Conservation (phyloP, 345 rosid species). For the Salix udensis region DNA sequence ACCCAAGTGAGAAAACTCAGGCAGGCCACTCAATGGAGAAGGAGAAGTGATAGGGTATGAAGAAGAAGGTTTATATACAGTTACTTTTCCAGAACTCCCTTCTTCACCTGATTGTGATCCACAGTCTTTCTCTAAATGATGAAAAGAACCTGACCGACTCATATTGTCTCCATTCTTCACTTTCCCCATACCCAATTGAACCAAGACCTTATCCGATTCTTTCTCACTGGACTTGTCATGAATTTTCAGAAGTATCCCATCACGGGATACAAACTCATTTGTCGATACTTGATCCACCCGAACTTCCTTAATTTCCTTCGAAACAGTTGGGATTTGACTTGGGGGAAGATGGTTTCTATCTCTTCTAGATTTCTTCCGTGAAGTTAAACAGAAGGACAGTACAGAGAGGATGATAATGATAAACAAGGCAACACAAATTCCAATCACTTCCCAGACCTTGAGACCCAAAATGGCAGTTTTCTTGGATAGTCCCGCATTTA, state of each 20-base stretch:
- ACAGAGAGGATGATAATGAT: slow-evolving; percentile 66
- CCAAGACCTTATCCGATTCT: slow-evolving; percentile 71
- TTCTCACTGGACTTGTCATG: slow-evolving; percentile 63
- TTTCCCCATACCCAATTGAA: slow-evolving; percentile 76
- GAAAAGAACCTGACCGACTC: slow-evolving; percentile 59
- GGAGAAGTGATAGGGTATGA: slow-evolving; percentile 63
- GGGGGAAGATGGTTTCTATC: slow-evolving; percentile 33
- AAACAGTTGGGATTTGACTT: slow-evolving; percentile 67
- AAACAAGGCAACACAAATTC: slow-evolving; percentile 66
- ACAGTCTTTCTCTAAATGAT: slow-evolving; percentile 55
- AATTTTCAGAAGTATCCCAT: slow-evolving; percentile 67
- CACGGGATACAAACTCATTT: slow-evolving; percentile 58
- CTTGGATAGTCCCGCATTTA: slow-evolving; percentile 63
- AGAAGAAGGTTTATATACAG: slow-evolving; percentile 57
- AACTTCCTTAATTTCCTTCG: slow-evolving; percentile 93
- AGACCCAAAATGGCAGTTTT: slow-evolving; percentile 64
- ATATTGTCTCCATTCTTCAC: slow-evolving; percentile 50
- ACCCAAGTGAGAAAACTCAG: slow-evolving; percentile 74
- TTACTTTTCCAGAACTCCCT: slow-evolving; percentile 44
- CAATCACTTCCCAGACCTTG: slow-evolving; percentile 83
- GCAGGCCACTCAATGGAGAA: slow-evolving; percentile 64
- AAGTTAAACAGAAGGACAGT: slow-evolving; percentile 64
- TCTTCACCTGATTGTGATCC: slow-evolving; percentile 79
- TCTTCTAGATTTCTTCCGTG: slow-evolving; percentile 63
- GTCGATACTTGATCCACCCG: slow-evolving; percentile 71